A percentile compares a stretch with the other conserved stretches of the same genome.
Conservation (phyloP, 305 asterid species). For the Plantago rigida region DNA sequence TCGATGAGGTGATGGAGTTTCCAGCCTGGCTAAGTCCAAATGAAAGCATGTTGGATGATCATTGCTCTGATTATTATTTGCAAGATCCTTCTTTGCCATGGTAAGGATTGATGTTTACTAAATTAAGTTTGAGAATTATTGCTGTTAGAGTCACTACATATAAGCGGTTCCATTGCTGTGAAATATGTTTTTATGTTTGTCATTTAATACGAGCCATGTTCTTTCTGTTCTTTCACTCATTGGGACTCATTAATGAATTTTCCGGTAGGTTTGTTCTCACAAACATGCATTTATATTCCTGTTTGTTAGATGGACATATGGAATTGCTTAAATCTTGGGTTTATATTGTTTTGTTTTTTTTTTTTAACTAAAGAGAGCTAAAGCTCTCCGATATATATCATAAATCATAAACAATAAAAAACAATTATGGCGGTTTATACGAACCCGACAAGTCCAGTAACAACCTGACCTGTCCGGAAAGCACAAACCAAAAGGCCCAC, state of each 20-base stretch:
- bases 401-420: too few species aligned
- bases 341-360: too few species aligned
- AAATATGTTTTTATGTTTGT: conserved; percentile 26
- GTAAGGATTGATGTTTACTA: neutral
- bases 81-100: conserved; percentile 19
- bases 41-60: conserved; percentile 16
- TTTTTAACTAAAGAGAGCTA: too few species aligned
- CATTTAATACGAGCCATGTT: conserved; percentile 4
- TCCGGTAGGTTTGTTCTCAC: neutral
- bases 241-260: conserved; percentile 10
- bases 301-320: neutral
- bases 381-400: too few species aligned
- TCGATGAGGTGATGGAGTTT: conserved; percentile 23
- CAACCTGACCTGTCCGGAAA: too few species aligned
- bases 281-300: neutral
- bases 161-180: conserved; percentile 12
- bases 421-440: too few species aligned
- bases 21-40: conserved; percentile 15
- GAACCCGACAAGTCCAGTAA: too few species aligned
- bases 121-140: too few species aligned
- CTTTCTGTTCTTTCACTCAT: conserved; percentile 21
- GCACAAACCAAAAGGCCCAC: too few species aligned
- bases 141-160: neutral
- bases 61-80: conserved; percentile 16
- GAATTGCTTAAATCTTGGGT: too few species aligned